These are phyloP conservation scores for Chalara sp. DNA, from an alignment of 2,329 filamentous ascomycete genomes.

Conservation along the genomic window DNA sequence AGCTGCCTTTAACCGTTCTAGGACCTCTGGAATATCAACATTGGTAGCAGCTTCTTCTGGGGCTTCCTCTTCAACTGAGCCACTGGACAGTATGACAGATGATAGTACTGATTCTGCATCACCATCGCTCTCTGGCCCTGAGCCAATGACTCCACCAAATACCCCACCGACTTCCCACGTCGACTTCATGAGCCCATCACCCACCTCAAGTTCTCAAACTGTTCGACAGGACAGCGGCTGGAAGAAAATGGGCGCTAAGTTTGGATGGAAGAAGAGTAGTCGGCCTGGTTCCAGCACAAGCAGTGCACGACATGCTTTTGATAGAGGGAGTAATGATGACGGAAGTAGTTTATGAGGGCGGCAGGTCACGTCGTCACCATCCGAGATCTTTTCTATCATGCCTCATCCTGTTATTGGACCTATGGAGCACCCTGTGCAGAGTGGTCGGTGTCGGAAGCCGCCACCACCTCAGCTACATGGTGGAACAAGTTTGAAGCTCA, in stretches of 20 bases:
- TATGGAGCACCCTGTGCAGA: conserved; percentile 18
- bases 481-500: conserved; percentile 23
- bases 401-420: conserved; percentile 21
- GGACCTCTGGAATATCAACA: conserved; percentile 18
- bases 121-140: conserved; percentile 38
- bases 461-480: conserved; percentile 17
- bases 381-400: conserved; percentile 25
- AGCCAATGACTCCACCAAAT: conserved; percentile 68
- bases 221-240: conserved; percentile 36
- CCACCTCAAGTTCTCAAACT: conserved; percentile 18
- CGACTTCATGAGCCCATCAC: conserved; percentile 18
- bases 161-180: conserved; percentile 58
- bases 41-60: conserved; percentile 29
- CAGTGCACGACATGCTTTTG: conserved; percentile 25
- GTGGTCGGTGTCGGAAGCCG: conserved; percentile 4
- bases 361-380: conserved; percentile 48
- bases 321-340: conserved; percentile 29
- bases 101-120: conserved; percentile 59
- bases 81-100: conserved; percentile 49
- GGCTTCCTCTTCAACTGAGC: conserved; percentile 37
- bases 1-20: conserved; percentile 17
- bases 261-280: conserved; percentile 47
- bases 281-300: conserved; percentile 40
- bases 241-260: conserved; percentile 58
- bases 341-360: conserved; percentile 46